A percentile compares a stretch with the other conserved stretches of the same genome.
phyloP scores from a whole-genome alignment of 345 rosid genomes.

The Rhizophora mangle region DNA sequence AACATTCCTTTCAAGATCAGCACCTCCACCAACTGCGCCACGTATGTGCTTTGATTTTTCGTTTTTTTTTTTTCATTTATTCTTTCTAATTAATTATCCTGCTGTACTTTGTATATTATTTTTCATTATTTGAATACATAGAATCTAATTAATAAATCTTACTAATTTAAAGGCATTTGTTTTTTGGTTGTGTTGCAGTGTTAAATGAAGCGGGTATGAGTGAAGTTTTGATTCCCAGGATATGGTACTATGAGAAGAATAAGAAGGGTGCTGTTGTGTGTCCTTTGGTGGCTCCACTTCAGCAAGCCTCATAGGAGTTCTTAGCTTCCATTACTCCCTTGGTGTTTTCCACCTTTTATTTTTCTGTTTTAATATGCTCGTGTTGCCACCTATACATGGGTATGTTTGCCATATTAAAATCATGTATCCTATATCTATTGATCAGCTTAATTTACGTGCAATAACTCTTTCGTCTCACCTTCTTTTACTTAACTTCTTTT shows the following conservation, averaged over 20 bases:
- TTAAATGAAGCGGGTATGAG: not conserved
- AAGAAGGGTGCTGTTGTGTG: not conserved
- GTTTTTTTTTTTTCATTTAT: not conserved
- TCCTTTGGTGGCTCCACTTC: not conserved
- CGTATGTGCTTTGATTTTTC: constrained; percentile 11
- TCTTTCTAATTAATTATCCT: not conserved
- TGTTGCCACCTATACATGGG: too few species aligned
- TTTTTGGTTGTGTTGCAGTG: not conserved
- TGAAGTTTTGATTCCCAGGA: too few species aligned
- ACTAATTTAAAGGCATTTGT: too few species aligned
- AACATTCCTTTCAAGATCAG: constrained; percentile 30
- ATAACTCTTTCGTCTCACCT: too few species aligned
- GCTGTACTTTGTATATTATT: not conserved
- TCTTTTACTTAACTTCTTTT: too few species aligned
- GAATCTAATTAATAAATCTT: too few species aligned
- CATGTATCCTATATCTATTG: too few species aligned
- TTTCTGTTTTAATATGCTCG: too few species aligned
- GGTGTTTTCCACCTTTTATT: too few species aligned
- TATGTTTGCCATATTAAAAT: too few species aligned
- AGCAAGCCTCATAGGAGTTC: not conserved
- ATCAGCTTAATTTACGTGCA: too few species aligned
- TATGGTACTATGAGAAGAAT: not conserved
- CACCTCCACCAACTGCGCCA: constrained; percentile 35
- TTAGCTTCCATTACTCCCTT: not conserved
- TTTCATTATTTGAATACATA: too few species aligned